These are phyloP conservation scores for Beauveria caledonica DNA, from an alignment of 2,329 filamentous ascomycete genomes.

Conservation along the genomic window DNA sequence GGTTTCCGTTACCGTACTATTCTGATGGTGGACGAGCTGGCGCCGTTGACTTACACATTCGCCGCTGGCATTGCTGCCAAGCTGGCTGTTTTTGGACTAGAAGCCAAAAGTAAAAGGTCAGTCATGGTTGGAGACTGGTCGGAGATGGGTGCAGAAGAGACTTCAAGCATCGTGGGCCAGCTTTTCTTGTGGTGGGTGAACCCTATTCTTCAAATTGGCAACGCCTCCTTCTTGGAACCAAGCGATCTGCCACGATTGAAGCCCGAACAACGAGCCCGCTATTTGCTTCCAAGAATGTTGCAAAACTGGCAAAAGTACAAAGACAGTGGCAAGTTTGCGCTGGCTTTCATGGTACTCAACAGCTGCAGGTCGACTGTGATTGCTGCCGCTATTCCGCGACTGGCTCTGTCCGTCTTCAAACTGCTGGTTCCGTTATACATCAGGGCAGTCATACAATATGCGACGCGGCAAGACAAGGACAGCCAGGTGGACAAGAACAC, in stretches of 20 bases:
- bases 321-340: neutral
- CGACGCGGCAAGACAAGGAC: neutral
- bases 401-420: neutral
- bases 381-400: neutral
- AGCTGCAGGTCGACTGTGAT: neutral
- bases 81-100: conserved; percentile 12
- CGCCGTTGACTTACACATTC: conserved; percentile 16
- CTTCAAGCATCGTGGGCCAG: conserved; percentile 16
- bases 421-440: neutral
- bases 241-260: conserved; percentile 1
- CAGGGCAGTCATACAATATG: neutral
- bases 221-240: conserved; percentile 4
- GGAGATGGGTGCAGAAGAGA: conserved; percentile 21
- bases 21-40: conserved; percentile 23
- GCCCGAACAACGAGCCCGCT: conserved; percentile 4
- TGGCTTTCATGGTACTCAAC: neutral
- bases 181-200: conserved; percentile 20
- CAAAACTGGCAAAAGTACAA: conserved; percentile 1
- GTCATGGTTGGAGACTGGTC: conserved; percentile 19
- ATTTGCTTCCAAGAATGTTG: neutral
- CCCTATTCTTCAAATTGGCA: conserved; percentile 8
- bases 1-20: conserved; percentile 28
- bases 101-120: conserved; percentile 12
- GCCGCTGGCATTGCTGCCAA: conserved; percentile 24
- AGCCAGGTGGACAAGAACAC: neutral